These are phyloP conservation scores for Sordariomycetes sp. DNA, from an alignment of 2,329 filamentous ascomycete genomes.

Conservation along the genomic window DNA sequence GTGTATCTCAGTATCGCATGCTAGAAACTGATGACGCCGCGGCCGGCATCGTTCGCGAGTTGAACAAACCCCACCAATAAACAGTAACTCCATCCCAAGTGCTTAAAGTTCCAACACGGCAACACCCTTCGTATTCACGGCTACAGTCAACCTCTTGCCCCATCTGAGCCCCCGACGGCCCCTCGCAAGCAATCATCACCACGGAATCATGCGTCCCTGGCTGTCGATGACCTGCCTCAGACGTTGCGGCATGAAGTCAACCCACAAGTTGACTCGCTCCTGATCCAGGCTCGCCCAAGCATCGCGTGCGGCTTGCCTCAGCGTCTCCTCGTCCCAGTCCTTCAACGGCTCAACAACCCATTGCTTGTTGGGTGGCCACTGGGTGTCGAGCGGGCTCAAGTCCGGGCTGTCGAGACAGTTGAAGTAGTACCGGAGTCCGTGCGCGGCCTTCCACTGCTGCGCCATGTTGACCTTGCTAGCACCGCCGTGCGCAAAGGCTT, in stretches of 20 bases:
- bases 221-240: constrained; percentile 20
- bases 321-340: constrained; percentile 23
- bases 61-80: too few species aligned
- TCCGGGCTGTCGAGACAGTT: constrained; percentile 27
- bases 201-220: constrained; percentile 20
- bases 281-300: constrained; percentile 18
- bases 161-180: too few species aligned
- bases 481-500: constrained; percentile 24
- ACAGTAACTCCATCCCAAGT: too few species aligned
- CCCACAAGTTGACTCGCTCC: constrained; percentile 24
- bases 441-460: constrained; percentile 25
- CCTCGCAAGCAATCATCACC: constrained; percentile 12
- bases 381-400: constrained; percentile 22
- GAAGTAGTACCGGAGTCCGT: constrained; percentile 20
- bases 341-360: constrained; percentile 15
- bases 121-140: too few species aligned
- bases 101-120: too few species aligned
- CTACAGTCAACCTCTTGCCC: too few species aligned
- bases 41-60: too few species aligned
- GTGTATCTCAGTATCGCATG: too few species aligned
- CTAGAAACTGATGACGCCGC: too few species aligned
- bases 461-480: constrained; percentile 23
- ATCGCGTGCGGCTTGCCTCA: constrained; percentile 18
- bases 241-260: constrained; percentile 25
- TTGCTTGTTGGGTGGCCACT: constrained; percentile 24